Base-by-base conservation (phyloP, 345 rosid genomes). In the Barbarea vulgaris region DNA sequence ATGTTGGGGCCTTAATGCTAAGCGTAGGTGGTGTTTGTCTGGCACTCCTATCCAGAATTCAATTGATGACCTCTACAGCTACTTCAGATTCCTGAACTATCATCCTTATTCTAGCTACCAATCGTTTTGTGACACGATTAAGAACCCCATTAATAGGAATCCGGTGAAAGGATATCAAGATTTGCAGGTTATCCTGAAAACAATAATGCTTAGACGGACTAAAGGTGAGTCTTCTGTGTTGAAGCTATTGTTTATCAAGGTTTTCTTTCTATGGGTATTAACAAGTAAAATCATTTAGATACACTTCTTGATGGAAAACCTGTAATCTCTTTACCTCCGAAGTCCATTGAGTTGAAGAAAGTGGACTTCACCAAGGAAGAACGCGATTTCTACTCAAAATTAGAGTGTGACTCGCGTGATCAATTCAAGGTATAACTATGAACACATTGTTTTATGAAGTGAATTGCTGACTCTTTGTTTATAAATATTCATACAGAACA, bases 1-100 rank as follows among this genome's bases (percentile, higher is more conserved):
- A 39, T 94, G 97, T 71, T 91, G 95, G 95, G 95, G 93, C 31
- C 98, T 94, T 78, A 95, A 97, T 18, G 95, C 98, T 36, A 94
- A 94, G 78, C 93, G 90, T 8, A 83, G 97, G 70, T 94, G 98
- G 98, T 94, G 98, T 84, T 89, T 94, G 82, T 94, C 98, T 4
- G 98, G 98, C 62, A 94, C 98, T 65, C 98, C 98, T 57, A 85
- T 94, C 73, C 98, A 94, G 81, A 94, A 94, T 83, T 90, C 98
- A 10, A 81, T 94, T 7, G 98, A 90, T 73, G 98, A 93, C 74
- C 94, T 93, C 21, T 93, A 90, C 79, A 93, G 96, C 84, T 93
- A 87, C 81, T 90, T 93, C 77, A 87, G 90, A 80, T 93, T 90
- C 71, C 95, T 93, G 31, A 88, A 90, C 81, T 93, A 84, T 80